These are phyloP conservation scores for Blastomyces percursus DNA, from an alignment of 2,329 filamentous ascomycete species.

Conservation along the genomic window DNA sequence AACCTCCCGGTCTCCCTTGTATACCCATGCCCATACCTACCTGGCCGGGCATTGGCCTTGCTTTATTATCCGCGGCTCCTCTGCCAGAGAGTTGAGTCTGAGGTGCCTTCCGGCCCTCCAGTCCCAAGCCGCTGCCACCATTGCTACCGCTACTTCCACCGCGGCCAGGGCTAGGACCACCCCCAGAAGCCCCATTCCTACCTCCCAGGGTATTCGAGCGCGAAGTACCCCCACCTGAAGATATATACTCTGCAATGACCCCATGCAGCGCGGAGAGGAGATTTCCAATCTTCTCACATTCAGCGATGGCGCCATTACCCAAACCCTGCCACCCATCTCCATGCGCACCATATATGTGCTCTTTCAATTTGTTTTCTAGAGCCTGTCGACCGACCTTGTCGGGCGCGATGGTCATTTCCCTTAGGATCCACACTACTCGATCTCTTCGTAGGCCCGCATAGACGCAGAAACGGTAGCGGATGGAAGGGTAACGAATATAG, in stretches of 20 bases:
- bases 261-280: constrained; percentile 19
- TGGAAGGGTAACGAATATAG: constrained; percentile 26
- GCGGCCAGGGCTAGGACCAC: not conserved
- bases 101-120: not conserved
- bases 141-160: not conserved
- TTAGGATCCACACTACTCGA: constrained; percentile 28
- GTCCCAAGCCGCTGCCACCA: not conserved
- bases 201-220: not conserved
- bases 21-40: not conserved
- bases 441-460: constrained; percentile 20
- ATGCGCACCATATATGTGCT: constrained; percentile 27
- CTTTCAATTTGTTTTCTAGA: constrained; percentile 19
- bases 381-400: constrained; percentile 13
- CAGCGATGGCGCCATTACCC: constrained; percentile 28
- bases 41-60: not conserved
- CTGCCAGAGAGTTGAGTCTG: not conserved
- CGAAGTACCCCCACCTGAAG: not conserved
- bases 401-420: constrained; percentile 18
- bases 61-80: not conserved
- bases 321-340: constrained; percentile 33
- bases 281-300: constrained; percentile 23
- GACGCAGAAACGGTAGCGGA: constrained; percentile 26
- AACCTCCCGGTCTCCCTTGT: not conserved
- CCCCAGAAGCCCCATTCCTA: not conserved
- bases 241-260: constrained; percentile 10